Evolutionary conservation across 257 asterid species (phyloP).

Genomic region (Nicotiana tabacum): DNA sequence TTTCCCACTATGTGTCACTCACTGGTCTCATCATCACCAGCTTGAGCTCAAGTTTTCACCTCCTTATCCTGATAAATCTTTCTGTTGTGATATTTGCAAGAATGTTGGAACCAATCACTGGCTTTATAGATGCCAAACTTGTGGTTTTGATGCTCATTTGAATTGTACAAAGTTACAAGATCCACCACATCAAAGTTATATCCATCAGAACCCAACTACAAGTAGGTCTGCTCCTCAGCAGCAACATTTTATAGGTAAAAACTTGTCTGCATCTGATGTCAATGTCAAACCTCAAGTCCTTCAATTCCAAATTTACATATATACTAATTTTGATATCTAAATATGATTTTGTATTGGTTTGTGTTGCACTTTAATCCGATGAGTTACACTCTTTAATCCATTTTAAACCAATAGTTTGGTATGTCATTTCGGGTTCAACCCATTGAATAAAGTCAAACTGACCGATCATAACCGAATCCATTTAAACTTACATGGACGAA

Average conservation of each 20-base stretch:
- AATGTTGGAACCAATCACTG: conserved; percentile 32
- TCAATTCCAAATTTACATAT: no score
- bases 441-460: no score
- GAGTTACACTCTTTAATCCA: no score
- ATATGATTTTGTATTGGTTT: no score
- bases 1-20: conserved; percentile 26
- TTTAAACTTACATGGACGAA: no score
- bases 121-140: conserved; percentile 47
- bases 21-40: conserved; percentile 32
- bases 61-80: conserved; percentile 31
- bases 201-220: not conserved
- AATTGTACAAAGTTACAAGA: conserved; percentile 29
- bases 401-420: not conserved
- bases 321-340: no score
- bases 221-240: conserved; percentile 19
- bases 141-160: conserved; percentile 60
- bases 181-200: not conserved
- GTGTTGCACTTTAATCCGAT: no score
- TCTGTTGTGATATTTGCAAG: conserved; percentile 43
- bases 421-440: not conserved
- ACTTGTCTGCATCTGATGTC: not conserved
- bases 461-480: no score
- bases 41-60: conserved; percentile 36
- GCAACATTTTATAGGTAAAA: not conserved
- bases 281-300: not conserved